Base-by-base conservation (phyloP, 2,329 filamentous ascomycete genomes). In the Cryphonectria nitschkei region DNA sequence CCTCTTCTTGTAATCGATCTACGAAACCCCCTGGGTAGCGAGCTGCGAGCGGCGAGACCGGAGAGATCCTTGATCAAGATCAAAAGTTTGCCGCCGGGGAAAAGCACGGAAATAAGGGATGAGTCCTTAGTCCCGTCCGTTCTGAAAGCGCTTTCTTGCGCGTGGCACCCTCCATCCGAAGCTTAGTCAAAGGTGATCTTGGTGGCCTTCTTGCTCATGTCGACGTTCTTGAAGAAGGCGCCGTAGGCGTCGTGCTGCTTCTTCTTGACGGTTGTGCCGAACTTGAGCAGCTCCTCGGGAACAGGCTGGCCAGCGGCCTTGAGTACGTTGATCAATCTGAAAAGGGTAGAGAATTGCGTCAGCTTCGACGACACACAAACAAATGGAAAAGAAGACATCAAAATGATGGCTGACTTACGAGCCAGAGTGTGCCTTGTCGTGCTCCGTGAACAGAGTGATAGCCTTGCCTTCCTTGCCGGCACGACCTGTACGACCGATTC, bases 201-300 rank as follows among this genome's bases (percentile, higher is more conserved):
- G 70, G 92, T 96, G 39, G 93, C 91, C 81, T 93, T 91, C 82
- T 95, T 92, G 80, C 88, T 93, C 80, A 91, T 91, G 76, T 93
- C 92, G 11, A 93, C 90, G 76, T 98, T 94, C 82, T 96, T 97
- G 86, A 93, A 97, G 80, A 98, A 98, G 43, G 94, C 94, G 70
- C 96, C 96, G 79, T 98, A 99, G 64, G 93, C 92, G 78, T 94
- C 93, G 83, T 99, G 96, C 65, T 90, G 89, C 94, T 98, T 98
- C 89, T 97, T 98, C 89, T 98, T 99, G 67, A 99, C 96, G 0
- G 95, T 98, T 32, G 94, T 97, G 77, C 96, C 96, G 76, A 98
- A 99, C 83, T 97, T 98, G 80, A 98, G 86, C 52, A 99, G 84
- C 37, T 93, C 92, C 60, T 97, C 94, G 2, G 96, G 96, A 0